Evolutionary conservation across 1,284 basidiomycete genomes (phyloP).

Genomic region (Fomes fomentarius): DNA sequence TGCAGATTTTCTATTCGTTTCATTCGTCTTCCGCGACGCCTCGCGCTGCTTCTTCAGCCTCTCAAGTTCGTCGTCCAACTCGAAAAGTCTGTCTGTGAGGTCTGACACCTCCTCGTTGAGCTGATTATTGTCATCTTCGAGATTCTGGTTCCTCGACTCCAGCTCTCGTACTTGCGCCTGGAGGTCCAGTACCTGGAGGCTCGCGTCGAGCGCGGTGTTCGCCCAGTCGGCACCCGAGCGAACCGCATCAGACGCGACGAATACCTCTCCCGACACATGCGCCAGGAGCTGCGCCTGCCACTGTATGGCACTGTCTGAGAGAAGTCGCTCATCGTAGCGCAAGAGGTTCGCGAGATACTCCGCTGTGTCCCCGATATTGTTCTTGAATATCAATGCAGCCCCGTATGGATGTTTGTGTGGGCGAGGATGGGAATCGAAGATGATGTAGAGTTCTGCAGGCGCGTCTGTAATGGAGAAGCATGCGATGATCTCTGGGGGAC

Average conservation of each 20-base stretch:
- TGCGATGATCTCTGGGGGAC: constrained; percentile 68
- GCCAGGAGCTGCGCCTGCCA: constrained; percentile 68
- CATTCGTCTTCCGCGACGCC: background rate
- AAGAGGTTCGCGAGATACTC: constrained; percentile 52
- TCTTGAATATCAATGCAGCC: constrained; percentile 56
- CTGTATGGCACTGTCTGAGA: constrained; percentile 45
- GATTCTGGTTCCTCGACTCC: constrained; percentile 33
- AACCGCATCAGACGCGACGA: constrained; percentile 37
- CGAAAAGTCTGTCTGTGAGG: constrained; percentile 34
- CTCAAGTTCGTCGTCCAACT: constrained; percentile 30
- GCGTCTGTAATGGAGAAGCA: constrained; percentile 50
- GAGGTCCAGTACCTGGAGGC: constrained; percentile 46
- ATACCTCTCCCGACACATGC: constrained; percentile 60
- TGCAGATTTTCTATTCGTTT: background rate
- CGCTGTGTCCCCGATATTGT: constrained; percentile 44
- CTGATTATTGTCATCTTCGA: constrained; percentile 37
- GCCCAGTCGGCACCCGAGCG: constrained; percentile 30
- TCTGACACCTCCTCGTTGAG: constrained; percentile 23
- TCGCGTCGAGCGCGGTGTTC: constrained; percentile 48
- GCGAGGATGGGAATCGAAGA: constrained; percentile 71
- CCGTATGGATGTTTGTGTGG: constrained; percentile 53
- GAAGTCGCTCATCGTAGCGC: constrained; percentile 46
- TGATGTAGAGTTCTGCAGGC: constrained; percentile 44
- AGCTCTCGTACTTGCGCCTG: constrained; percentile 45
- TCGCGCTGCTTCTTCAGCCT: constrained; percentile 2